Percentiles rank a stretch among this genome's conserved stretches.
Conservation (phyloP, 176 grass and related monocot genomes). For the Zoysia pacifica region DNA sequence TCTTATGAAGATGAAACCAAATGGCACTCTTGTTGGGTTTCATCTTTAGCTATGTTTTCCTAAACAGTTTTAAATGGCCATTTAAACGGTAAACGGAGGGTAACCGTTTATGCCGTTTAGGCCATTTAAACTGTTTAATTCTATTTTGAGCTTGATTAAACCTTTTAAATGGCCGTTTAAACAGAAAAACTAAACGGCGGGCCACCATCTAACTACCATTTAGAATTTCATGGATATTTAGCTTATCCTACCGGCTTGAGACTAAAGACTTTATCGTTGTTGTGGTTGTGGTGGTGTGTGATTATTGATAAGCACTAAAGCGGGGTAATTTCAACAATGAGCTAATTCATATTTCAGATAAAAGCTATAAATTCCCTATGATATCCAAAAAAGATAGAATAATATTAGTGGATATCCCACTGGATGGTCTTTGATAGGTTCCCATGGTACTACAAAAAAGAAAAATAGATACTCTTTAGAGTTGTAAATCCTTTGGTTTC, state of each 20-base stretch:
- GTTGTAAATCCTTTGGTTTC: conserved; percentile 19
- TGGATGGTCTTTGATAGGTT: not conserved
- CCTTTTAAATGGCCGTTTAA: too few relatives aligned
- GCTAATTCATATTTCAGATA: not conserved
- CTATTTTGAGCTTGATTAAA: too few relatives aligned
- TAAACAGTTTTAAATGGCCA: too few relatives aligned
- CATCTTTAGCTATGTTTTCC: not conserved
- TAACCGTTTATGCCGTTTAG: too few relatives aligned
- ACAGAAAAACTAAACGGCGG: too few relatives aligned
- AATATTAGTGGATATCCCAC: not conserved
- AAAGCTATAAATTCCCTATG: not conserved
- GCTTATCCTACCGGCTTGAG: not conserved
- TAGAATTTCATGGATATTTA: too few relatives aligned
- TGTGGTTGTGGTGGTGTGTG: not conserved
- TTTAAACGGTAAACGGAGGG: too few relatives aligned
- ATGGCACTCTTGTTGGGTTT: not conserved
- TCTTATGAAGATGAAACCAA: not conserved
- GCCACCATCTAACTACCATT: too few relatives aligned
- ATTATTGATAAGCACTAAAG: not conserved
- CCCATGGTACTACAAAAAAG: not conserved
- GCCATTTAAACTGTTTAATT: too few relatives aligned
- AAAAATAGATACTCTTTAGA: too few relatives aligned
- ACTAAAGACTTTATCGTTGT: not conserved
- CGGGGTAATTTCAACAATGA: not conserved
- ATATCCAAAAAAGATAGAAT: not conserved